Evolutionary conservation across 1,139 yeast genomes (phyloP).

Genomic region (Kodamaea anthophila): DNA sequence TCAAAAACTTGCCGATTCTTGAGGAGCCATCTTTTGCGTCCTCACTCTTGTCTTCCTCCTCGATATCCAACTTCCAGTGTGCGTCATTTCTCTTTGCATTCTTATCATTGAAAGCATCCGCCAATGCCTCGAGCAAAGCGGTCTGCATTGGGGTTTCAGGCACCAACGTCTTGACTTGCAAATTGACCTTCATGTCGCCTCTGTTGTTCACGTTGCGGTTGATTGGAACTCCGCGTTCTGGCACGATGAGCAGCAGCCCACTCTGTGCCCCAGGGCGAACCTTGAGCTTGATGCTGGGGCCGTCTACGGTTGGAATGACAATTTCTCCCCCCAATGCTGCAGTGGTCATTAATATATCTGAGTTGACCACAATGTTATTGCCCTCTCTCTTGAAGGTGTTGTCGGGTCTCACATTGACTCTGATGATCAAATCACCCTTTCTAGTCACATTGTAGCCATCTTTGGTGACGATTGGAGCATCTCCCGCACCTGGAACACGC

Average conservation of each 20-base stretch:
- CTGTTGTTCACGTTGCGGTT: constrained; percentile 51
- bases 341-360: constrained; percentile 83
- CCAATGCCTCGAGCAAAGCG: constrained; percentile 90
- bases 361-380: constrained; percentile 55
- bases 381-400: constrained; percentile 61
- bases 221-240: constrained; percentile 84
- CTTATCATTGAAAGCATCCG: constrained; percentile 79
- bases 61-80: constrained; percentile 45
- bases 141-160: constrained; percentile 85
- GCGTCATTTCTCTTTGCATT: constrained; percentile 67
- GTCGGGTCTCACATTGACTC: constrained; percentile 74
- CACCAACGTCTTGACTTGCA: constrained; percentile 64
- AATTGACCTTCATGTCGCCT: constrained; percentile 75
- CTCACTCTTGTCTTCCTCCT: constrained; percentile 16
- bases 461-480: constrained; percentile 68
- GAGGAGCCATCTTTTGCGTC: constrained; percentile 35
- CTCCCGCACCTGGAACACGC: constrained; percentile 85
- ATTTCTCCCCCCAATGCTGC: constrained; percentile 94
- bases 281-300: constrained; percentile 65
- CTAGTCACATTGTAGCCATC: constrained; percentile 58
- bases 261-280: constrained; percentile 84
- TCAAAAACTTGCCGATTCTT: constrained; percentile 57
- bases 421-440: constrained; percentile 83
- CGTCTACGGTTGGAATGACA: constrained; percentile 81
- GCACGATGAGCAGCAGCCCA: constrained; percentile 69